Evolutionary conservation across 345 rosid species (phyloP).

Genomic region (Microcos paniculata): DNA sequence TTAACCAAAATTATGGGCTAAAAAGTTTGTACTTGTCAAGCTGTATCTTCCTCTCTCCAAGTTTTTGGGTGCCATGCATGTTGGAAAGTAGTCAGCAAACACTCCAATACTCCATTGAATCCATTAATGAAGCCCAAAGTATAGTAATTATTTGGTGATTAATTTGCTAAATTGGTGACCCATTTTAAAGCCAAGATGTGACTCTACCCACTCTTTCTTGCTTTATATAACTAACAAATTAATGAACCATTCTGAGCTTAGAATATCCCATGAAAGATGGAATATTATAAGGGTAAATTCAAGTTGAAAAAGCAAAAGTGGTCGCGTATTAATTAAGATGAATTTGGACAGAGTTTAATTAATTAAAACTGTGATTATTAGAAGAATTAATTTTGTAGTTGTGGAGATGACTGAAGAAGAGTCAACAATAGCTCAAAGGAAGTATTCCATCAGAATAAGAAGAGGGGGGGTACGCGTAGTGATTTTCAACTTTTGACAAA

Average conservation of each 20-base stretch:
- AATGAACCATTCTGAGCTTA: no score
- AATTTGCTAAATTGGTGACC: background rate
- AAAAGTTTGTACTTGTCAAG: background rate
- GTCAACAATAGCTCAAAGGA: conserved; percentile 18
- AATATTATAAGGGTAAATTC: no score
- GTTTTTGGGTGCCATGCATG: conserved; percentile 5
- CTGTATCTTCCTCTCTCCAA: conserved; percentile 5
- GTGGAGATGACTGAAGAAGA: background rate
- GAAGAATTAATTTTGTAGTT: background rate
- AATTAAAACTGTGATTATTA: background rate
- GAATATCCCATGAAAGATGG: no score
- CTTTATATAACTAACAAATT: no score
- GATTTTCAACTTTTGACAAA: conserved; percentile 21
- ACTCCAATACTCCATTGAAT: background rate
- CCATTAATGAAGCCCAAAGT: background rate
- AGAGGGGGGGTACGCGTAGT: background rate
- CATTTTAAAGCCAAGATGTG: background rate
- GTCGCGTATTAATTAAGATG: no score
- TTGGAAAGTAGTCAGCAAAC: background rate
- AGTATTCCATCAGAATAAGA: background rate
- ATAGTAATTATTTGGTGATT: background rate
- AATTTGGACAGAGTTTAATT: background rate
- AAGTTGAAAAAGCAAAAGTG: no score
- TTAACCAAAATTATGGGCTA: background rate
- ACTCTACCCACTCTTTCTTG: background rate